Base-by-base conservation (phyloP, 768 basidiomycete genomes). In the Agrocybe pediades region DNA sequence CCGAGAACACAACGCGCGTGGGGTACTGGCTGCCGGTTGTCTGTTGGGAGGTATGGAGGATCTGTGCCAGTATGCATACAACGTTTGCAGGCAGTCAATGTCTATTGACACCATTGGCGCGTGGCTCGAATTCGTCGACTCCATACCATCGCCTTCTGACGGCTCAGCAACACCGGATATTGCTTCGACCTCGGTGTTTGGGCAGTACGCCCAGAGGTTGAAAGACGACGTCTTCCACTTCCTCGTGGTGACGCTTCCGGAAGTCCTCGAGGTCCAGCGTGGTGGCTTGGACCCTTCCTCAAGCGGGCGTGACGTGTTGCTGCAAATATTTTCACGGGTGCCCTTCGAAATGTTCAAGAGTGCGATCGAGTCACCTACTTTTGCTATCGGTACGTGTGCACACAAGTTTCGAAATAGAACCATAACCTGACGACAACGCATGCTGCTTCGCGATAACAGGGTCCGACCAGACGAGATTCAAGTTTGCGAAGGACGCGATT, bases 401-500 rank as follows among this genome's bases (percentile, higher is more conserved):
- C 43, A 21, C 11, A 40, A 11, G 30, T 33, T 46, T 24, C 24
- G 27, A 26, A 40, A 26, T 9, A 49, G 43, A 29, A 56, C 29
- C 45, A 54, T 48, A 58, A 54, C 25, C 55, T 59, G 52, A 64
- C 54, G n/a, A 64, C 39, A 56, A 36, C 17, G 2, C 15, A 23
- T 26, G 21, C 21, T 23, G 15, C 23, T 67, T 55, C 56, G 54
- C 26, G 43, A 19, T 54, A 67, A 60, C 68, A 88, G 89, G 87
- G 19, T 83, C 88, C 53, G 90, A 91, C 71, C 92, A 95, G 67
- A 83, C 85, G 55, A 85, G 93, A 42, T 97, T 95, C 75, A 88
- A 88, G 64, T 95, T 95, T 71, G 92, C 92, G 3, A 95, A 95
- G 70, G 91, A 92, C 59, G 90, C 87, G 11, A 88, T 95, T 63